These are phyloP conservation scores for Mortierella antarctica DNA, from an alignment of 192 early-diverging fungal genomes.

Conservation along the genomic window DNA sequence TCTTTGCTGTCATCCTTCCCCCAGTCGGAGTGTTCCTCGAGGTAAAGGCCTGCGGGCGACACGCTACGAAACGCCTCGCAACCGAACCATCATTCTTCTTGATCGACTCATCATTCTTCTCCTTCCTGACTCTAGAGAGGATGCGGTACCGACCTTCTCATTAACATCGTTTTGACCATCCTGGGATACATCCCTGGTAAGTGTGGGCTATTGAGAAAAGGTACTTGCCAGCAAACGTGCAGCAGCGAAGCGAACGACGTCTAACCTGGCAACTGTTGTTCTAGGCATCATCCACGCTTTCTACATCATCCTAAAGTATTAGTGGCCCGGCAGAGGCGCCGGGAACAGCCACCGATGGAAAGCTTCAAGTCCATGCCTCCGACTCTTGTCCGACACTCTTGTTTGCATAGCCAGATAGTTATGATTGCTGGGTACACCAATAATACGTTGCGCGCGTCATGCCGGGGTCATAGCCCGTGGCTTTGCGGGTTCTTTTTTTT, in stretches of 20 bases:
- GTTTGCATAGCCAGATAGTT: too few relatives aligned
- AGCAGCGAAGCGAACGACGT: background rate
- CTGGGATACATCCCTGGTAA: conserved; percentile 77
- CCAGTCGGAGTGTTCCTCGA: conserved; percentile 64
- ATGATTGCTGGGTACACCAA: too few relatives aligned
- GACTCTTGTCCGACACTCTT: too few relatives aligned
- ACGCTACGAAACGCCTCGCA: too few relatives aligned
- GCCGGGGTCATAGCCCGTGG: too few relatives aligned
- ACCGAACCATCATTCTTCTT: background rate
- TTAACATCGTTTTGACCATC: conserved; percentile 77
- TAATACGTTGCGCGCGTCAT: too few relatives aligned
- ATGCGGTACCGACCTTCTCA: conserved; percentile 64
- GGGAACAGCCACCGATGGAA: too few relatives aligned
- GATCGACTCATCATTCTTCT: background rate
- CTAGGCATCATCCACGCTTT: conserved; percentile 55
- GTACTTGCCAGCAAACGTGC: background rate
- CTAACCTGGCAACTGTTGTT: background rate
- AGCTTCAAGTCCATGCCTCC: too few relatives aligned
- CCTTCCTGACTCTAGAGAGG: conserved; percentile 51
- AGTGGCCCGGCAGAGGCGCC: background rate
- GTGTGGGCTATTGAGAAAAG: background rate
- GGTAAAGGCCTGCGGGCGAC: background rate
- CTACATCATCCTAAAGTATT: conserved; percentile 55
- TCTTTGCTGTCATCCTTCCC: conserved; percentile 60
- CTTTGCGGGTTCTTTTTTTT: too few relatives aligned